These are phyloP conservation scores for Aspergillus viridinutans DNA, from an alignment of 2,329 filamentous ascomycete genomes.

Conservation along the genomic window DNA sequence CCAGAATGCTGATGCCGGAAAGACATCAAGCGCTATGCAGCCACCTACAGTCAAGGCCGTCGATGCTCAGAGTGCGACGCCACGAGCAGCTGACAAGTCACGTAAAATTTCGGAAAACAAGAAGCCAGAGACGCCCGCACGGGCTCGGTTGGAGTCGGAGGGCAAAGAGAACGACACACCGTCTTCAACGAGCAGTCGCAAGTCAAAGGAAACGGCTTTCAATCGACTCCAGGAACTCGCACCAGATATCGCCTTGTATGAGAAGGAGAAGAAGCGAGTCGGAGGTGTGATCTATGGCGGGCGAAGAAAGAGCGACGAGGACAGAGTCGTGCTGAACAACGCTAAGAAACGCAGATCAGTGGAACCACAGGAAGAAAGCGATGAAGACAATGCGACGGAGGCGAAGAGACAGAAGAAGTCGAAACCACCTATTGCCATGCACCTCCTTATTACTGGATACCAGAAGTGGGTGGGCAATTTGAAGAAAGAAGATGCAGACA, in stretches of 20 bases:
- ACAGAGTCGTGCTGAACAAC: slow-evolving; percentile 28
- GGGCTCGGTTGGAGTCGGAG: slow-evolving; percentile 48
- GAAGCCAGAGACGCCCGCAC: slow-evolving; percentile 50
- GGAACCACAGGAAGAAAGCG: slow-evolving; percentile 46
- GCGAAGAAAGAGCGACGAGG: slow-evolving; percentile 42
- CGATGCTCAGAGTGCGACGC: slow-evolving; percentile 22
- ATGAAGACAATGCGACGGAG: slow-evolving; percentile 54
- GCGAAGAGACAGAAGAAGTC: slow-evolving; percentile 61
- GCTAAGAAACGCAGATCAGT: slow-evolving; percentile 43
- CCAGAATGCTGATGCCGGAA: slow-evolving; percentile 25
- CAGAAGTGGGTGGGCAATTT: slow-evolving; percentile 72
- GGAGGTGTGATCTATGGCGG: slow-evolving; percentile 62
- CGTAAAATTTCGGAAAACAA: slow-evolving; percentile 26
- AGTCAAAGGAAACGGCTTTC: slow-evolving; percentile 82
- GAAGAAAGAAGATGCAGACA: slow-evolving; percentile 73
- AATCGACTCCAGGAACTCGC: slow-evolving; percentile 71
- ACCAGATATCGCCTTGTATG: slow-evolving; percentile 81
- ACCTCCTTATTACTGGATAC: slow-evolving; percentile 79
- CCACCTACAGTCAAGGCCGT: slow-evolving; percentile 17
- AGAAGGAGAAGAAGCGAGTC: slow-evolving; percentile 86
- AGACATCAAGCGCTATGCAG: slow-evolving; percentile 17
- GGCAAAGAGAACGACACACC: slow-evolving; percentile 85
- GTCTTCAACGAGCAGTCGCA: slow-evolving; percentile 69
- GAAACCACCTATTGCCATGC: slow-evolving; percentile 63
- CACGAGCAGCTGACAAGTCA: slow-evolving; percentile 23